Evolutionary conservation across 768 basidiomycete species (phyloP).

Genomic region (Tremella mesenterica): DNA sequence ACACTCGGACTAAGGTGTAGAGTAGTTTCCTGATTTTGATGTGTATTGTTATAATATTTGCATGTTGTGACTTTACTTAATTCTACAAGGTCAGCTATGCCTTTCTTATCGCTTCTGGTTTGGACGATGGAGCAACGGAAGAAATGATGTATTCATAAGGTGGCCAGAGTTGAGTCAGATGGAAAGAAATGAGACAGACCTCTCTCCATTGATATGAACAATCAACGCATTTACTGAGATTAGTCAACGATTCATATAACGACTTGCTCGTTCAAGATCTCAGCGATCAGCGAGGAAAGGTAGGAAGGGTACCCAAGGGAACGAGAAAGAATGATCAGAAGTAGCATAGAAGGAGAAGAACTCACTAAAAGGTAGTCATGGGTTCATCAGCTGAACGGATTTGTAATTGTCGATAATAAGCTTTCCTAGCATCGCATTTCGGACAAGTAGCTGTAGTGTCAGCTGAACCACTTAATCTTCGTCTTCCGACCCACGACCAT

Average conservation of each 20-base stretch:
- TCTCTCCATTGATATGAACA: constrained; percentile 44
- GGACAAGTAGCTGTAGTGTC: constrained; percentile 52
- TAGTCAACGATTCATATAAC: background rate
- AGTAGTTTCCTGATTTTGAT: background rate
- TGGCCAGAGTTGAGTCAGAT: background rate
- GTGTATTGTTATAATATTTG: background rate
- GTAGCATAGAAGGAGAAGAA: background rate
- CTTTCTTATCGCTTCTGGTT: background rate
- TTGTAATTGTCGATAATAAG: constrained; percentile 93
- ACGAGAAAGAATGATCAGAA: background rate
- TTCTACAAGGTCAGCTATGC: background rate
- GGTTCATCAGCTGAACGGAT: constrained; percentile 58
- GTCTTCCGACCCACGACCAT: no score
- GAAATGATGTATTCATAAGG: no score
- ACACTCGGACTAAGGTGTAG: background rate
- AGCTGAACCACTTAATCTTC: constrained; percentile 1
- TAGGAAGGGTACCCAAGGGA: no score
- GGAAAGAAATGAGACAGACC: constrained; percentile 13
- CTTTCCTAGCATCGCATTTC: constrained; percentile 75
- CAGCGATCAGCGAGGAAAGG: no score
- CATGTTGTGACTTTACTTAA: background rate
- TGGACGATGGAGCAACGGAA: no score
- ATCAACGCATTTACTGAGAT: constrained; percentile 38
- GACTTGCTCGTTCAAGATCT: no score
- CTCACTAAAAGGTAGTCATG: constrained; percentile 47